Evolutionary conservation across 495 filamentous ascomycete species (phyloP), one percentile per base, ranked within the genome.

Genomic region (Amphirosellinia nigrospora): DNA sequence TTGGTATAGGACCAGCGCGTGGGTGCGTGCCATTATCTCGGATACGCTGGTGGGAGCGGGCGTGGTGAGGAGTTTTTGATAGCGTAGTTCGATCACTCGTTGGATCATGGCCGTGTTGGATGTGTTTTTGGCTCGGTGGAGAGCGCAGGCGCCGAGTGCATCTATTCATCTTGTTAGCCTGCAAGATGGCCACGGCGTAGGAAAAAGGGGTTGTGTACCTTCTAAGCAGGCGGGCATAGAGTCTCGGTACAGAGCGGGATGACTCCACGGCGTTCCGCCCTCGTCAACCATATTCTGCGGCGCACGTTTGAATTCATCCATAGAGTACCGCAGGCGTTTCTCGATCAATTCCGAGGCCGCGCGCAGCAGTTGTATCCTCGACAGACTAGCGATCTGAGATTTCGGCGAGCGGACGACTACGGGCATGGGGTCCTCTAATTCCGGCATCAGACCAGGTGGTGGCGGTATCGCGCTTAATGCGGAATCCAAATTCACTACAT

Each of bases 1-100:
- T 55, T 86, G 85, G 70, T 82, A 86, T 0, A 87, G 76, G 26
- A 86, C 72, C 52, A 87, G 70, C 2, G 82, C 81, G 60, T 87
- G 85, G 0, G 81, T 62, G 2, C 78, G 73, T 0, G 83, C 82
- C 8, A 87, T 77, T 11, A 73, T 38, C 3, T 74, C 76, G 7
- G 66, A 23, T 19, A 63, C 28, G 21, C 19, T 68, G 23, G 26
- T 73, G 10, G 84, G 81, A 1, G 78, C 56, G 0, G 81, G 80
- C 0, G 75, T 53, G 8, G 77, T 71, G 13, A 82, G 45, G 0
- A 87, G 79, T 0, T 81, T 79, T 23, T 75, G 71, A 16, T 77
- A 78, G 23, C 81, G 81, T 8, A 70, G 68, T 9, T 83, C 78
- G 56, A 87, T 75, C 26, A 82, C 75, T 6, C 82, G 78, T 45